Evolutionary conservation across 345 rosid genomes (phyloP).

Genomic region (Eucalyptus marginata): DNA sequence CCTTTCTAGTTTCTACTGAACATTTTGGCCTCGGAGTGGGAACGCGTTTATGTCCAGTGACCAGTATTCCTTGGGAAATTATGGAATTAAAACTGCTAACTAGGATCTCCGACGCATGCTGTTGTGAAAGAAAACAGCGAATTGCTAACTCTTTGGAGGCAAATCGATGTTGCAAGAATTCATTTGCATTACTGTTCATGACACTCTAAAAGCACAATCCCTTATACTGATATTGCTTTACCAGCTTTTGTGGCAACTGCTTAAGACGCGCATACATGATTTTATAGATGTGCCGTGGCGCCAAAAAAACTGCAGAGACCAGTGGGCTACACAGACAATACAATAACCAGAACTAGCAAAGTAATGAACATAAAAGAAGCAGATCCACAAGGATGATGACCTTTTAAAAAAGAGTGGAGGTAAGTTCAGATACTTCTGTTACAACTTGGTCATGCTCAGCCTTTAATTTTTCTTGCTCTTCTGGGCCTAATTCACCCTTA

Average conservation of each 20-base stretch:
- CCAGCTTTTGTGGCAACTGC: background rate
- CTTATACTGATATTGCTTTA: background rate
- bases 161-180: background rate
- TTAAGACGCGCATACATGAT: background rate
- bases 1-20: background rate
- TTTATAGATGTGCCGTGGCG: background rate
- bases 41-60: background rate
- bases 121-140: background rate
- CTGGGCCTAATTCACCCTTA: conserved; percentile 64
- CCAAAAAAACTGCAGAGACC: background rate
- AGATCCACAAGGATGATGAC: background rate
- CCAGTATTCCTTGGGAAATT: background rate
- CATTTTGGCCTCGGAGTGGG: background rate
- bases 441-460: conserved; percentile 49
- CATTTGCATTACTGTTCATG: background rate
- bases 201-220: background rate
- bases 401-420: conserved; percentile 32
- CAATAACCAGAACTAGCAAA: background rate
- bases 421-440: conserved; percentile 52
- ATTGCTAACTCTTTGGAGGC: background rate
- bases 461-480: conserved; percentile 59
- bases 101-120: background rate
- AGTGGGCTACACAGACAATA: background rate
- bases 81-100: background rate
- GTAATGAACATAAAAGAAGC: background rate